Evolutionary conservation across 108 stramenopile genomes (phyloP), one percentile per base, ranked within the genome.

Genomic region (Nitzschia palea): DNA sequence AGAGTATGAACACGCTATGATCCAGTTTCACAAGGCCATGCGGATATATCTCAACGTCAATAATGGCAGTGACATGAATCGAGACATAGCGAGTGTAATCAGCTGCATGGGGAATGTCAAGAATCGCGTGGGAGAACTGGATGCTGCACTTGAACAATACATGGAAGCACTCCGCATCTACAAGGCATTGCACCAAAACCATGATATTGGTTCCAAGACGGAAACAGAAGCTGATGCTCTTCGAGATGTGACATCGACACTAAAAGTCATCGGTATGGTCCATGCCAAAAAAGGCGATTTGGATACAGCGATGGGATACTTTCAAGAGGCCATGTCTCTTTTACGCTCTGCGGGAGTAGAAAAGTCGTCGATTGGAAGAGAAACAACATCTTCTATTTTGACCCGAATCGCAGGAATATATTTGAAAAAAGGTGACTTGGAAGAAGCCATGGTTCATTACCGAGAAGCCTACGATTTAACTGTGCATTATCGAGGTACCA

Each of bases 71-170:
- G 73, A 71, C 14, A 77, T 80, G 51, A 86, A 77, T 70, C 80
- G 86, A 20, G 83, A 90, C 75, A 84, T 90, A 20, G 89, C 89
- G n/a, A 86, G 84, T 45, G 85, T 83, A 20, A 78, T 90, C 9
- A 87, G 86, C 5, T 90, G 89, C 62, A 91, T 91, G 86, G 90
- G 85, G 22, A 91, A 91, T 47, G 87, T 91, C 17, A 86, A 86
- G 53, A 88, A 86, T 33, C 72, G 87, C 36, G 67, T 80, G 14
- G 90, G 90, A 2, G 90, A 91, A 45, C 70, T 91, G 15, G 85
- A 86, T 44, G 87, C 76, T 17, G 90, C 90, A 3, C 79, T 91
- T 15, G 44, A 55, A 10, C 73, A 86, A 10, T 91, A 88, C 74
- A 73, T 82, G 53, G 79, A 85, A 48, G 86, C 90, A 1, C 71